Evolutionary conservation across 768 basidiomycete species (phyloP), one percentile per base, ranked within the genome.

Genomic region (Pholiota microspora): DNA sequence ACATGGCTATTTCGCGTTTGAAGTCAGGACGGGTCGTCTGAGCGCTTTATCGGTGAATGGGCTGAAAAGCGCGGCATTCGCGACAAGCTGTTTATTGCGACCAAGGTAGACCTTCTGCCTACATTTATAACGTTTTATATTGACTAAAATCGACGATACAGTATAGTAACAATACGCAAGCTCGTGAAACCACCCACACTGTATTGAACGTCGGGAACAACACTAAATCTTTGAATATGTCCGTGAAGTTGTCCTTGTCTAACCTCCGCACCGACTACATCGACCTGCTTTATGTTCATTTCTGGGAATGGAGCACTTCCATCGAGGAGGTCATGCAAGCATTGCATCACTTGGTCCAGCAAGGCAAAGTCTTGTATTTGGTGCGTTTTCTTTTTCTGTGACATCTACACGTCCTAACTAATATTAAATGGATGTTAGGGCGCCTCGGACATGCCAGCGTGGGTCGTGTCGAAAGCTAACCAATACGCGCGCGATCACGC

Each of bases 301-400:
- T 70, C 67, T 80, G 81, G 81, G 82, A 84, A 58, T 81, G 70
- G 56, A 64, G 71, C 13, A 80, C 78, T 8, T 69, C 71, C 7
- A 71, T 85, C 44, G 76, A 79, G 59, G 84, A 86, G 65, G 66
- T 84, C 32, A 83, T 85, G 81, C 72, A 76, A 45, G 64, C 69
- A 4, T 67, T 86, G 8, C 79, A 85, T 57, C 69, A 70, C 16
- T 71, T 85, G 36, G 79, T 85, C 42, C 62, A 66, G 8, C 61
- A 69, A 27, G 77, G 84, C n/a, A 84, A 85, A 59, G 81, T 83
- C n/a, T 62, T 79, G 7, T 80, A 80, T 16, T 21, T 42, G 16
- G 40, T 42, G 9, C 40, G 40, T 21, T 42, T 12, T 31, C 29
- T 6, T 31, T 31, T 2, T 42, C 7, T 7, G 23, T 42, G 10